phyloP scores from a whole-genome alignment of 176 grass and related monocot genomes.

The Secale cereale region DNA sequence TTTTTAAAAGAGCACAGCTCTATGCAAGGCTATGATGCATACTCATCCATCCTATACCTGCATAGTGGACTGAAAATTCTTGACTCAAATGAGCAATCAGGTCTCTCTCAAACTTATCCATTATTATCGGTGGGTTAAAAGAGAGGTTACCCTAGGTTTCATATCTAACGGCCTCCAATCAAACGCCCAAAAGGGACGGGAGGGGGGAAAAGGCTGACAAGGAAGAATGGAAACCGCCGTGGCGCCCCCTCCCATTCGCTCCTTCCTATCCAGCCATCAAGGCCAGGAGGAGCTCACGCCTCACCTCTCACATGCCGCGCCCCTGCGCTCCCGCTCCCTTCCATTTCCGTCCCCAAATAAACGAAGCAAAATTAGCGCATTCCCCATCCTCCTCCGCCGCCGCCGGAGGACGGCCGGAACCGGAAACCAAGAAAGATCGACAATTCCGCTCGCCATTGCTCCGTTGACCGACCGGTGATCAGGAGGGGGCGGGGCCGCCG shows the following conservation, averaged over 20 bases:
- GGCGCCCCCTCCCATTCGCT: slow-evolving; percentile 4
- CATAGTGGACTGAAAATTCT: neutral
- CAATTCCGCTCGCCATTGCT: neutral
- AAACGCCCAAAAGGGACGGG: neutral
- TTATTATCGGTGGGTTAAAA: no score
- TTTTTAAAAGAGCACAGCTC: no score
- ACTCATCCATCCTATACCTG: no score
- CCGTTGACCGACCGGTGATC: neutral
- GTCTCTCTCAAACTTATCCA: neutral
- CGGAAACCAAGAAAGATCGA: neutral
- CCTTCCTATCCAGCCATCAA: slow-evolving; percentile 9
- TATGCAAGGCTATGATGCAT: no score
- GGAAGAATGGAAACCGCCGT: slow-evolving; percentile 7
- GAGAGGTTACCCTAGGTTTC: no score
- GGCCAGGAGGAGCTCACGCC: slow-evolving; percentile 15
- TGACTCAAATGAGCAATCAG: neutral
- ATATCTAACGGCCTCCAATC: neutral
- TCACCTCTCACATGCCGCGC: slow-evolving; percentile 8
- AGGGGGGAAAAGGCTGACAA: neutral
- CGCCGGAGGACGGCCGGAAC: slow-evolving; percentile 18
- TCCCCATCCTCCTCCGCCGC: slow-evolving; percentile 17
- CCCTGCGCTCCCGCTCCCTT: neutral
- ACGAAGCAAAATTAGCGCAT: slow-evolving; percentile 20
- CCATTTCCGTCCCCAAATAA: slow-evolving; percentile 15
- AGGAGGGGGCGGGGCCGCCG: neutral